These are phyloP conservation scores for Diaporthe nobilis DNA, from an alignment of 2,329 filamentous ascomycete species.

Conservation along the genomic window DNA sequence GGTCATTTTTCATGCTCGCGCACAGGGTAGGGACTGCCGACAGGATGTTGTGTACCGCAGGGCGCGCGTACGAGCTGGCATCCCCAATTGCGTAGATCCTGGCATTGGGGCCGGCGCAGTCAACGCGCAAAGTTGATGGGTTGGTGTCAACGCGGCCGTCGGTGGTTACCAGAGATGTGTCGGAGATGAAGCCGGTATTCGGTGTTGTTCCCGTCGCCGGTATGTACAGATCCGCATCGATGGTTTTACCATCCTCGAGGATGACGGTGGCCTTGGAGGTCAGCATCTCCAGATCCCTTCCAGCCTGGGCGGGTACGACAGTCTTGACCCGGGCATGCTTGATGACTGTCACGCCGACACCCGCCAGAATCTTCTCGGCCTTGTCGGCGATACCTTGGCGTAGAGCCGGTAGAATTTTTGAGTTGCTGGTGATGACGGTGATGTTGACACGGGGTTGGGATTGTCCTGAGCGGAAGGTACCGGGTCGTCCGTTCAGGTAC, in stretches of 20 bases:
- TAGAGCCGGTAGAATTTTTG: constrained; percentile 57
- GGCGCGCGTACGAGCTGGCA: constrained; percentile 55
- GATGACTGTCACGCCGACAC: constrained; percentile 62
- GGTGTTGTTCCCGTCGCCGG: constrained; percentile 56
- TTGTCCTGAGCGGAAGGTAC: constrained; percentile 53
- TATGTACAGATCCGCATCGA: constrained; percentile 63
- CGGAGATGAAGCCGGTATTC: constrained; percentile 43
- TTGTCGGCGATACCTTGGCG: constrained; percentile 54
- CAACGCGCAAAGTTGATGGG: constrained; percentile 52
- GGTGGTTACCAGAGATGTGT: constrained; percentile 35
- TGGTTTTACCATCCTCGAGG: constrained; percentile 55
- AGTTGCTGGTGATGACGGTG: constrained; percentile 57
- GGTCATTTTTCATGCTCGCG: constrained; percentile 64
- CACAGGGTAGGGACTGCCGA: constrained; percentile 58
- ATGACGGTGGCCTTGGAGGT: constrained; percentile 51
- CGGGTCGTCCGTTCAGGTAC: constrained; percentile 61
- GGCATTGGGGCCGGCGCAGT: constrained; percentile 44
- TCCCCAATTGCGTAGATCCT: constrained; percentile 64
- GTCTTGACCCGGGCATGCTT: constrained; percentile 55
- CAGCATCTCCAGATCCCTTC: constrained; percentile 45
- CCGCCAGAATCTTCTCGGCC: constrained; percentile 58
- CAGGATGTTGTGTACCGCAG: constrained; percentile 59
- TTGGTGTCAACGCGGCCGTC: constrained; percentile 58
- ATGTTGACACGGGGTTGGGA: constrained; percentile 56
- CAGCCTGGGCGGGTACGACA: constrained; percentile 51